Base-by-base conservation (phyloP, 352 stramenopile species). In the Pythium insidiosum region DNA sequence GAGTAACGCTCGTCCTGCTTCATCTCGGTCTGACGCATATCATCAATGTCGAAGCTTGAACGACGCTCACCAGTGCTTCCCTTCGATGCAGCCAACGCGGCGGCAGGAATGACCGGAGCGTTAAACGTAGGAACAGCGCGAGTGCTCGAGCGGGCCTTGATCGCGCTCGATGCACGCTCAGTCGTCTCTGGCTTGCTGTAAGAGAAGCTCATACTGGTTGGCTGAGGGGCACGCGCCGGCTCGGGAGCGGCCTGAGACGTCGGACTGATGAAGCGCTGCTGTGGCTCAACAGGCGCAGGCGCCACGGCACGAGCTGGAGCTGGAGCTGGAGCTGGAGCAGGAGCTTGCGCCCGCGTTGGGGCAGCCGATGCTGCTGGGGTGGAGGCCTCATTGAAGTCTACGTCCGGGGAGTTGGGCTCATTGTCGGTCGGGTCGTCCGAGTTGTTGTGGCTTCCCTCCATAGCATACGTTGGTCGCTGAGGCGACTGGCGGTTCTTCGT, bases 11-110 rank as follows among this genome's bases (percentile, higher is more conserved):
- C 64, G 29, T 58, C 67, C 22, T 86, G 72, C 29, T 69, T 63
- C 45, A 68, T 67, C 25, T 74, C 66, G 1, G 71, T 75, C 54
- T 78, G 66, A 20, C 76, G 76, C 63, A 86, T 80, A 56, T 88
- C 73, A 34, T 88, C 76, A 38, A 92, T 77, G 51, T 92, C 77
- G 53, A 90, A 92, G 55, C 80, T 92, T 7, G 74, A 81, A 34
- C 80, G 80, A 9, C 67, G 59, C 12, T 60, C 48, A 1, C 73
- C 55, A 24, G 74, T 58, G 21, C 72, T 56, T 2, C 72, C 51
- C 5, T 73, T 47, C 13, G 64, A 61, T 21, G 49, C 60, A 6
- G 53, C 44, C 16, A 41, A 54, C 16, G 44, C 43, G 10, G 55
- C 40, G 15, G 46, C 46, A 37, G 66, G 69, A 7, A 78, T 43